Base-by-base conservation (phyloP, 139 green algal species). In the Microglena sp. region DNA sequence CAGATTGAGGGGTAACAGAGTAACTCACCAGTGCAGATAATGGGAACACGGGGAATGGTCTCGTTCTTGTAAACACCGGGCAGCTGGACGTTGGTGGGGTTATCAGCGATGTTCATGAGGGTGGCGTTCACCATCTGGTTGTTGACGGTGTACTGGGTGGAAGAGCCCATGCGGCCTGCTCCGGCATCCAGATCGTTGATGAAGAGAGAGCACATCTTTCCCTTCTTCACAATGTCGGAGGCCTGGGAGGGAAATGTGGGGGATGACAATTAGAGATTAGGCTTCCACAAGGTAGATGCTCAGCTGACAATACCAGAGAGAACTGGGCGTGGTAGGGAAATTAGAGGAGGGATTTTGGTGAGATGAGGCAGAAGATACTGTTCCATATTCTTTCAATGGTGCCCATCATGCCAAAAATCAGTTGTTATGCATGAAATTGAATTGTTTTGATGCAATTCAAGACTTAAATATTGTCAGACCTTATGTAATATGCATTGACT, bases 121-220 rank as follows among this genome's bases (percentile, higher is more conserved):
- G 94, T 99, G 79, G 92, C 94, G 81, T 98, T 98, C 33, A 98
- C 92, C 90, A 96, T 95, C 82, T 96, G 94, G 89, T 98, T 99
- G 94, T 99, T 99, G 22, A 99, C 94, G 30, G 94, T 99, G 92
- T 98, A 98, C 87, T 99, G 94, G 22, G 94, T 99, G 55, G 82
- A 74, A 54, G 84, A 83, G 33, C 94, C 94, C 91, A 99, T 97
- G 73, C 94, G 90, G 43, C 94, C 94, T 6, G 85, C 87, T 67
- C 92, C 93, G 29, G 94, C 94, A 62, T 99, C 94, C 54, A 99
- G 82, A 69, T 99, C 94, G 84, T 99, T 99, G 83, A 99, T 99
- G 89, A 98, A 98, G 33, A 99, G 87, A 4, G 86, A 87, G 73
- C 83, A 94, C 89, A 98, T 96, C 82, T 91, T 95, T 67, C 94